phyloP scores from a whole-genome alignment of 192 early-diverging fungal genomes.

The Phycomyces blakesleeanus region DNA sequence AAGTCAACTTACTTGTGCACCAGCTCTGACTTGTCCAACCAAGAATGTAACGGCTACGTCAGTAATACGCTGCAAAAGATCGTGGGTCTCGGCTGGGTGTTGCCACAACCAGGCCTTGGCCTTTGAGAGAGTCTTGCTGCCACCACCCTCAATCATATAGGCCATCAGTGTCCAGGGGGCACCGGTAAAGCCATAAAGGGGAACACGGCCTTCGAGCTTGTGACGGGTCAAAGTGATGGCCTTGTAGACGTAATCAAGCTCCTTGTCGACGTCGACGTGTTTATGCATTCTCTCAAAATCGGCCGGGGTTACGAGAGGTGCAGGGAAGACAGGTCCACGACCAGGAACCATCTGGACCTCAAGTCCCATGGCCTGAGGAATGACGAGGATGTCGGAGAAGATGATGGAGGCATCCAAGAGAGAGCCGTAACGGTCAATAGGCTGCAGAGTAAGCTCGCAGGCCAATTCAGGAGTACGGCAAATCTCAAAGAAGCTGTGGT shows the following conservation, averaged over 20 bases:
- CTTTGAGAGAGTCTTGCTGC: slow-evolving; percentile 85
- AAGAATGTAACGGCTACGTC: slow-evolving; percentile 85
- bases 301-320: slow-evolving; percentile 67
- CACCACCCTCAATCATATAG: slow-evolving; percentile 98
- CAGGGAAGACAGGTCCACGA: slow-evolving; percentile 87
- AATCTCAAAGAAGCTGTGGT: slow-evolving; percentile 93
- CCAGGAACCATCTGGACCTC: slow-evolving; percentile 91
- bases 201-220: slow-evolving; percentile 77
- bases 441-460: slow-evolving; percentile 93
- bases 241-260: slow-evolving; percentile 87
- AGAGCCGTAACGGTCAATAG: slow-evolving; percentile 85
- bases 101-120: slow-evolving; percentile 90
- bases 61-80: slow-evolving; percentile 75
- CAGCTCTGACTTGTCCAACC: slow-evolving; percentile 90
- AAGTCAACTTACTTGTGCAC: slow-evolving; percentile 71
- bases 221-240: slow-evolving; percentile 92
- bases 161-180: slow-evolving; percentile 98
- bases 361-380: slow-evolving; percentile 95
- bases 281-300: slow-evolving; percentile 66
- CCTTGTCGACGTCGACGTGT: slow-evolving; percentile 66
- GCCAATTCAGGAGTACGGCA: slow-evolving; percentile 91
- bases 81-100: slow-evolving; percentile 69
- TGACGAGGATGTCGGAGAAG: slow-evolving; percentile 96
- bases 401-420: slow-evolving; percentile 96
- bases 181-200: slow-evolving; percentile 94